phyloP scores from a whole-genome alignment of 2,329 filamentous ascomycete genomes.

The Arthrobotrys entomopaga region DNA sequence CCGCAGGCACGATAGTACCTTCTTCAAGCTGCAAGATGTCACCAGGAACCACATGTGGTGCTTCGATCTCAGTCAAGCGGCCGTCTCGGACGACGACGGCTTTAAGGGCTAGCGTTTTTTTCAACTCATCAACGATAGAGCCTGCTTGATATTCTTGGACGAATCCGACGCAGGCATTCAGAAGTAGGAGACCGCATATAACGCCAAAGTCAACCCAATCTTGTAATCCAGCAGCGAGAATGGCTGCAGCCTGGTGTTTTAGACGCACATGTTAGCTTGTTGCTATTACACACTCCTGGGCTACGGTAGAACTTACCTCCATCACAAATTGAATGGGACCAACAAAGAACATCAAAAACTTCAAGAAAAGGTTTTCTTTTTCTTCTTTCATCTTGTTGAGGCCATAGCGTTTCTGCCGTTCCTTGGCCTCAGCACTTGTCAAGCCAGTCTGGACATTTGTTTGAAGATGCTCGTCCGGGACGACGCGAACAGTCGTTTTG shows the following conservation, averaged over 20 bases:
- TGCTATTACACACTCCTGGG: no score
- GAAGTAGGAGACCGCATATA: slow-evolving; percentile 81
- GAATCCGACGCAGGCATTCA: slow-evolving; percentile 88
- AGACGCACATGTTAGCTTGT: no score
- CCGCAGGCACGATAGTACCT: slow-evolving; percentile 82
- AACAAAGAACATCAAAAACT: slow-evolving; percentile 83
- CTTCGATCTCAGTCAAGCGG: no score
- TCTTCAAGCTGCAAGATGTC: no score
- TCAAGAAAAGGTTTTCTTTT: slow-evolving; percentile 83
- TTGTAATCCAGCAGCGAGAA: slow-evolving; percentile 82
- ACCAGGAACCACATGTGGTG: no score
- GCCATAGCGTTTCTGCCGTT: slow-evolving; percentile 76
- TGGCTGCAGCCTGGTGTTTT: slow-evolving; percentile 71
- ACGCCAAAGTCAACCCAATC: slow-evolving; percentile 96
- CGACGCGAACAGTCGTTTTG: no score
- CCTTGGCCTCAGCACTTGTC: slow-evolving; percentile 63
- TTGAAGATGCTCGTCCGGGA: no score
- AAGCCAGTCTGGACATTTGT: no score
- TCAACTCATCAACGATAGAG: slow-evolving; percentile 88
- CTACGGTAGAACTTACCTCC: slow-evolving; percentile 69
- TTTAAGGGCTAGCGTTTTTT: slow-evolving; percentile 89
- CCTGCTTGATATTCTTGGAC: slow-evolving; percentile 89
- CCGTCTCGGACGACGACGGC: slow-evolving; percentile 86
- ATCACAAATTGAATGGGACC: slow-evolving; percentile 94
- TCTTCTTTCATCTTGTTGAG: slow-evolving; percentile 92